Percentiles rank a stretch among this genome's conserved stretches.
phyloP scores from a whole-genome alignment of 2,329 filamentous ascomycete genomes.

The Cladosporium oxysporum region DNA sequence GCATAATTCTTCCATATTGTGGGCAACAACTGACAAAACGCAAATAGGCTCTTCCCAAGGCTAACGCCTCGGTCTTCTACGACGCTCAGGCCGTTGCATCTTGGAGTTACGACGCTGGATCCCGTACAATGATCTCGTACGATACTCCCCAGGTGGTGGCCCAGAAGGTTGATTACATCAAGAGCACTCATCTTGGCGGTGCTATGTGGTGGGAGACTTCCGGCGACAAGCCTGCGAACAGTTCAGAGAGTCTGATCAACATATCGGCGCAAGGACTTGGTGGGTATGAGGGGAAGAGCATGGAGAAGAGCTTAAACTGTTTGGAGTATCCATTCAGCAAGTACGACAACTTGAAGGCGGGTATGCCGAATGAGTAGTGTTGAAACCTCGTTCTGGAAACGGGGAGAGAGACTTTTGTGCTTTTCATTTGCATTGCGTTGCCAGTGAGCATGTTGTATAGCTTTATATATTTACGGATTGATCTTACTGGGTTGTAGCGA shows the following conservation, averaged over 20 bases:
- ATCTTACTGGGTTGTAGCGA: not conserved
- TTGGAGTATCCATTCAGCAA: conserved; percentile 54
- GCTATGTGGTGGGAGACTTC: conserved; percentile 95
- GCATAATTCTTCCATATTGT: not conserved
- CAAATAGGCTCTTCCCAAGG: conserved; percentile 62
- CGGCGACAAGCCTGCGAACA: conserved; percentile 64
- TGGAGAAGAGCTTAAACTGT: conserved; percentile 51
- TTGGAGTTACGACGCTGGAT: conserved; percentile 69
- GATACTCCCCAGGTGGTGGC: conserved; percentile 65
- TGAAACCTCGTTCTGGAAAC: not conserved
- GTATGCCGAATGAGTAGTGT: conserved; percentile 34
- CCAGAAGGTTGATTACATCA: conserved; percentile 71
- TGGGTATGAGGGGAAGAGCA: conserved; percentile 34
- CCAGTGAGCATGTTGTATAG: not conserved
- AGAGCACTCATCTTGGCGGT: conserved; percentile 67
- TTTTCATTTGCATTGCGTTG: not conserved
- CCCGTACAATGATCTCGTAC: conserved; percentile 73
- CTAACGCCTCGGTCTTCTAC: conserved; percentile 62
- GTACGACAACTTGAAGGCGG: conserved; percentile 54
- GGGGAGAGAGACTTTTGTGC: not conserved
- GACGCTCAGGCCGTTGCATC: conserved; percentile 68
- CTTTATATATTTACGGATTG: not conserved
- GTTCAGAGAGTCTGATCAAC: conserved; percentile 55
- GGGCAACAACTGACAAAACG: not conserved
- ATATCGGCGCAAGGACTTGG: conserved; percentile 34